These are phyloP conservation scores for Cladorrhinum sp. DNA, from an alignment of 2,329 filamentous ascomycete species.

Conservation along the genomic window DNA sequence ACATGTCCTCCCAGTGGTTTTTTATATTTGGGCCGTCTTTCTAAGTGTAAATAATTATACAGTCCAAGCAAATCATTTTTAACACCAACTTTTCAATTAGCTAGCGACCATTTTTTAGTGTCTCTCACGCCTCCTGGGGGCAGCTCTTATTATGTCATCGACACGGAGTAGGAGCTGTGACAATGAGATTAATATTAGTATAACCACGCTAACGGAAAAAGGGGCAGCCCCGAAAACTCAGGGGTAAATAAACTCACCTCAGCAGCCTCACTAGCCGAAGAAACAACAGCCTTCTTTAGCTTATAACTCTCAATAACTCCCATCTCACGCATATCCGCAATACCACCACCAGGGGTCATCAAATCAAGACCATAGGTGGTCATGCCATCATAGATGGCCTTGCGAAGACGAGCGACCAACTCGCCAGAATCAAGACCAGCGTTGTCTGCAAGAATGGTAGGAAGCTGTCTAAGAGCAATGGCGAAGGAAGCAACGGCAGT, in stretches of 20 bases:
- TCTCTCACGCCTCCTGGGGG: constrained; percentile 77
- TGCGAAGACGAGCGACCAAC: constrained; percentile 84
- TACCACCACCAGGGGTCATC: constrained; percentile 82
- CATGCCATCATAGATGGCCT: constrained; percentile 92
- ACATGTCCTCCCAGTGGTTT: neutral
- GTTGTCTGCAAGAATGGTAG: constrained; percentile 96
- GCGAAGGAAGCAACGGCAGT: constrained; percentile 90
- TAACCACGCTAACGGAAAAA: neutral
- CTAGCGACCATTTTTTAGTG: constrained; percentile 15
- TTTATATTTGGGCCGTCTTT: constrained; percentile 6
- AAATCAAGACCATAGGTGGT: constrained; percentile 89
- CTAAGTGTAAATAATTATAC: constrained; percentile 22
- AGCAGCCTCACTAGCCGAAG: constrained; percentile 90
- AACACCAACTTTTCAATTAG: neutral
- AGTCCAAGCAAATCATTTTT: constrained; percentile 7
- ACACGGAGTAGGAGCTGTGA: constrained; percentile 82
- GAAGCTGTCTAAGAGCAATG: constrained; percentile 83
- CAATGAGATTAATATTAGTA: constrained; percentile 25
- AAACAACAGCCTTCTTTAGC: constrained; percentile 96
- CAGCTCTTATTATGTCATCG: constrained; percentile 95
- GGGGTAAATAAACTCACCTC: constrained; percentile 61
- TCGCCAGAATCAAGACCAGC: constrained; percentile 95
- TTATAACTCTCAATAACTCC: constrained; percentile 99
- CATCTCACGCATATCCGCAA: constrained; percentile 91
- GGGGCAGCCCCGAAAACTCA: neutral